Conservation (phyloP, 176 grass and related monocot genomes). For the Oryza officinalis region DNA sequence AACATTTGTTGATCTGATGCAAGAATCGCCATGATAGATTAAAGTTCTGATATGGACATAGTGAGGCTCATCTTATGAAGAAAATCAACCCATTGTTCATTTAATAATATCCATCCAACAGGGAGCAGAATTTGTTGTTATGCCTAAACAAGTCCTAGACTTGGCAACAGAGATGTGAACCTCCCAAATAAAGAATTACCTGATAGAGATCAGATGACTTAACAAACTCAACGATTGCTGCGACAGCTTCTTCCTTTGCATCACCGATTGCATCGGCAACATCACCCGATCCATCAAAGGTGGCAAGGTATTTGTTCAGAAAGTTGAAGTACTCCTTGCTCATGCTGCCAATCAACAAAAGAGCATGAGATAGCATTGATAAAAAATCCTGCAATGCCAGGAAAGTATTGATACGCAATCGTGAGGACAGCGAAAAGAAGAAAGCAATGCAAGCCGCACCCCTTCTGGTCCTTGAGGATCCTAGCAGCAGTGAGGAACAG, state of each 20-base stretch:
- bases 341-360: conserved; percentile 53
- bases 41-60: neutral
- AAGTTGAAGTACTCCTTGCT: conserved; percentile 81
- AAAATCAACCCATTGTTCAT: neutral
- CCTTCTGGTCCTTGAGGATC: conserved; percentile 84
- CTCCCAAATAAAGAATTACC: conserved; percentile 37
- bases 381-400: neutral
- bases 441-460: conserved; percentile 19
- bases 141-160: neutral
- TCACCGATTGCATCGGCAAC: conserved; percentile 57
- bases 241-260: conserved; percentile 75
- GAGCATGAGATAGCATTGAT: neutral
- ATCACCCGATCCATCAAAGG: conserved; percentile 58
- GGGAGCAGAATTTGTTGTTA: neutral
- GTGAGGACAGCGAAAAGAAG: neutral
- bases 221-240: conserved; percentile 76
- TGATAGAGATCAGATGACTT: conserved; percentile 70
- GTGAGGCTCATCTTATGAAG: neutral
- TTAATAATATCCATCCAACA: neutral
- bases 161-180: neutral
- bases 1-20: neutral
- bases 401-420: neutral
- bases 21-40: neutral
- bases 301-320: conserved; percentile 78
- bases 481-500: conserved; percentile 62